Evolutionary conservation across 148 eudicot genomes (phyloP).

Genomic region (Limonium bicolor): DNA sequence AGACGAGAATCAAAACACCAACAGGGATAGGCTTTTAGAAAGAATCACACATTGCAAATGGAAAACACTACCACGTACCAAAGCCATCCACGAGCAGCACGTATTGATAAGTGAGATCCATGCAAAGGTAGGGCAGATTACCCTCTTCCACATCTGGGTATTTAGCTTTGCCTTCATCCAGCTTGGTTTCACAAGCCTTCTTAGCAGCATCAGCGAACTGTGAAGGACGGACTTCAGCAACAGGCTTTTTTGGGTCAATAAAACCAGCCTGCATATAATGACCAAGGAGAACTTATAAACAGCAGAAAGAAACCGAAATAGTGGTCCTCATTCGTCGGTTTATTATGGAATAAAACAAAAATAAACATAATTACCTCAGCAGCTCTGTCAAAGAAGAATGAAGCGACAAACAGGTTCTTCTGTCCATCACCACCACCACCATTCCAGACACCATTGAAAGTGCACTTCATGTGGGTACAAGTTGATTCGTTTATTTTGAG

Average conservation of each 20-base stretch:
- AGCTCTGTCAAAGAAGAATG: slow-evolving; percentile 96
- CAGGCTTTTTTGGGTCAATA: slow-evolving; percentile 36
- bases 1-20: slow-evolving; percentile 2
- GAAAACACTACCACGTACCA: slow-evolving; percentile 53
- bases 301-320: not conserved
- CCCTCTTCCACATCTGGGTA: slow-evolving; percentile 51
- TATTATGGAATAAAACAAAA: not conserved
- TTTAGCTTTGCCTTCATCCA: slow-evolving; percentile 45
- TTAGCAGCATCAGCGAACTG: slow-evolving; percentile 67
- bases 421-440: slow-evolving; percentile 98
- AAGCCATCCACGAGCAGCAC: slow-evolving; percentile 85
- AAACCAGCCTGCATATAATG: slow-evolving; percentile 59
- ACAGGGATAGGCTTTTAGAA: too few species aligned
- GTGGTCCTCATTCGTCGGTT: not conserved
- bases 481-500: slow-evolving; percentile 73
- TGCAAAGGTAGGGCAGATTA: slow-evolving; percentile 76
- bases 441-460: slow-evolving; percentile 95
- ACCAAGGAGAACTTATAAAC: not conserved
- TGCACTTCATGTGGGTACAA: slow-evolving; percentile 95
- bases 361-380: slow-evolving; percentile 80
- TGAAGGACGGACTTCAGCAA: slow-evolving; percentile 58
- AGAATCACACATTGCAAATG: not conserved
- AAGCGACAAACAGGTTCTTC: slow-evolving; percentile 82
- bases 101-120: slow-evolving; percentile 90
- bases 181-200: slow-evolving; percentile 52